Percentiles rank a stretch among this genome's conserved stretches.
These are phyloP conservation scores for Penstemon eatonii DNA, from an alignment of 257 asterid genomes.

Conservation along the genomic window DNA sequence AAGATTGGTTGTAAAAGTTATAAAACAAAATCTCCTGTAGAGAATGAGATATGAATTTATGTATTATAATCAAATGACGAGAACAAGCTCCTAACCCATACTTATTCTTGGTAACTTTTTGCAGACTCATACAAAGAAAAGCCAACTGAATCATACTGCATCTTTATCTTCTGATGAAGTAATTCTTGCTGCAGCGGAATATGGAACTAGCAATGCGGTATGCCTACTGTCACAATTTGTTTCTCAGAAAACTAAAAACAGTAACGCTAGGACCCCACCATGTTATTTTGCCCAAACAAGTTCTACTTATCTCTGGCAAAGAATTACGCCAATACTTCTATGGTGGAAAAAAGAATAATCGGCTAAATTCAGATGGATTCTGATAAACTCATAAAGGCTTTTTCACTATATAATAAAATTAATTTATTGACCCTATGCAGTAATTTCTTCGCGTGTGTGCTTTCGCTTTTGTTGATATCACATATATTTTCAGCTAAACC, in stretches of 20 bases:
- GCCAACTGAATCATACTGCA: constrained; percentile 38
- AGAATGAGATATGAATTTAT: constrained; percentile 14
- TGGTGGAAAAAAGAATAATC: not conserved
- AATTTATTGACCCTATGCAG: constrained; percentile 3
- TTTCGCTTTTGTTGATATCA: not conserved
- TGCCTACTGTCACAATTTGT: constrained; percentile 28
- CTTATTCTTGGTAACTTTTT: constrained; percentile 31
- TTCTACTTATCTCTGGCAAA: constrained; percentile 9
- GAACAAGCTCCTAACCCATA: constrained; percentile 18
- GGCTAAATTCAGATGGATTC: constrained; percentile 22
- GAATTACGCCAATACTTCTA: not conserved
- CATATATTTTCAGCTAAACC: not conserved
- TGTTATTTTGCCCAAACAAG: constrained; percentile 18
- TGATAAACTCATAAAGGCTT: constrained; percentile 9
- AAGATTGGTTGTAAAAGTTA: constrained; percentile 14
- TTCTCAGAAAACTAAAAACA: constrained; percentile 13
- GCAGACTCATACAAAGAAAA: constrained; percentile 86
- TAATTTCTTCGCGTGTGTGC: constrained; percentile 3
- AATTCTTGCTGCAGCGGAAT: constrained; percentile 57
- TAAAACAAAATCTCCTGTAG: constrained; percentile 3
- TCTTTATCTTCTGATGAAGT: constrained; percentile 44
- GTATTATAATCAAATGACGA: constrained; percentile 25
- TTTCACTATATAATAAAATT: not conserved
- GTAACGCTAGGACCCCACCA: not conserved
- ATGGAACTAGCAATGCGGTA: constrained; percentile 79